Percentiles rank a stretch among this genome's conserved stretches.
Evolutionary conservation across 2,329 filamentous ascomycete species (phyloP).

Genomic region (Claviceps paspali): DNA sequence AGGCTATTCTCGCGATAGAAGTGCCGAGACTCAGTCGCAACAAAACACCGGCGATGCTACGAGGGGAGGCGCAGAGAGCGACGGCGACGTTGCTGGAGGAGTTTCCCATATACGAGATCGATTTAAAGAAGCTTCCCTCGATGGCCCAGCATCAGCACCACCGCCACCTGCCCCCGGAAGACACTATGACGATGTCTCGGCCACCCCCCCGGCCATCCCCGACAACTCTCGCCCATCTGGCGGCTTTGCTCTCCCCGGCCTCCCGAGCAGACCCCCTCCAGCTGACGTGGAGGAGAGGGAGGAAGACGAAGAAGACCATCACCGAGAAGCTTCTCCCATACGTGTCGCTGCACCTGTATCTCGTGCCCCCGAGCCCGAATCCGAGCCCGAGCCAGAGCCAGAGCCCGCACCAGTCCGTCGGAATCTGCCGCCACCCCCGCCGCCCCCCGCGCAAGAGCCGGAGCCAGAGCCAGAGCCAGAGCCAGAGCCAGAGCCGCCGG

Average conservation of each 20-base stretch:
- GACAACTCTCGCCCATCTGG: conserved; percentile 55
- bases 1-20: conserved; percentile 45
- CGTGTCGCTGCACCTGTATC: conserved; percentile 75
- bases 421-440: conserved; percentile 43
- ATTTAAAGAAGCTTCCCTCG: conserved; percentile 63
- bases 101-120: conserved; percentile 66
- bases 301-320: conserved; percentile 24
- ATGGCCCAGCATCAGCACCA: conserved; percentile 38
- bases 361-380: conserved; percentile 39
- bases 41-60: conserved; percentile 39
- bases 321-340: conserved; percentile 68
- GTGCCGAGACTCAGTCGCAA: conserved; percentile 37
- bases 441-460: conserved; percentile 49
- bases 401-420: conserved; percentile 32
- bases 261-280: conserved; percentile 46
- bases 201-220: conserved; percentile 33
- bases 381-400: conserved; percentile 32
- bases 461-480: too few species aligned
- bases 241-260: conserved; percentile 64
- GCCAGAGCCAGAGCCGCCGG: conserved; percentile 41
- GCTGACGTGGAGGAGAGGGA: conserved; percentile 29
- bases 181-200: conserved; percentile 19
- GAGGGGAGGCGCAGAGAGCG: conserved; percentile 31
- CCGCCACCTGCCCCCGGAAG: conserved; percentile 21
- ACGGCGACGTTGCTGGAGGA: conserved; percentile 43